Base-by-base conservation (phyloP, 257 asterid species). In the Osmanthus fragrans region DNA sequence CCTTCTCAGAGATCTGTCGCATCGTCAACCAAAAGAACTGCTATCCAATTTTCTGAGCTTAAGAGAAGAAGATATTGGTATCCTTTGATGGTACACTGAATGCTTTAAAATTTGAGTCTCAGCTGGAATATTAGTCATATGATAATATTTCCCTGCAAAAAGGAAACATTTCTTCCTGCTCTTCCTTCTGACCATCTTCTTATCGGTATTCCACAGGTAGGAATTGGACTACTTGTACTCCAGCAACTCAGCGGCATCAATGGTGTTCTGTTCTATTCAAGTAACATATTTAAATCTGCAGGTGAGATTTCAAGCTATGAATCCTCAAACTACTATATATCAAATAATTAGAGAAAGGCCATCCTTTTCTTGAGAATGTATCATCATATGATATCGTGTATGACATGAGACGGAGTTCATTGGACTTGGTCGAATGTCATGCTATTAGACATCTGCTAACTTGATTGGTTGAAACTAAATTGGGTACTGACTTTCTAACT, bases 181-280 rank as follows among this genome's bases (percentile, higher is more conserved):
- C 32, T 3, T 18, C 25, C 47, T 25, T 71, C 34, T 73, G 71
- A 67, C 60, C 72, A 47, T 74, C 70, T 65, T 58, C 36, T 73
- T 33, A 74, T 70, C 56, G 25, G 64, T 69, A 21, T 76, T 29
- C 67, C 72, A 80, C 89, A 93, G 97, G 79, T 94, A 5, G 98
- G 98, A 82, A 89, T 92, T 74, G 97, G 97, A 85, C 82, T 92
- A 49, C 92, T 94, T 56, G 77, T 90, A 81, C 91, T 94, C 79
- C 98, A 94, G 85, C 98, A 94, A 84, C 89, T 90, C 75, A 87
- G 91, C 77, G 98, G 98, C 37, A 81, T 91, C 75, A 94, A 94
- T 70, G 97, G 98, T 15, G 90, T 92, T 76, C 85, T 94, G 58
- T 92, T 92, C 79, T 92, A 94, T 81, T 94, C 98, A 77, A 94